Conservation (phyloP, 2,329 filamentous ascomycete genomes). For the Diaporthe sp. region DNA sequence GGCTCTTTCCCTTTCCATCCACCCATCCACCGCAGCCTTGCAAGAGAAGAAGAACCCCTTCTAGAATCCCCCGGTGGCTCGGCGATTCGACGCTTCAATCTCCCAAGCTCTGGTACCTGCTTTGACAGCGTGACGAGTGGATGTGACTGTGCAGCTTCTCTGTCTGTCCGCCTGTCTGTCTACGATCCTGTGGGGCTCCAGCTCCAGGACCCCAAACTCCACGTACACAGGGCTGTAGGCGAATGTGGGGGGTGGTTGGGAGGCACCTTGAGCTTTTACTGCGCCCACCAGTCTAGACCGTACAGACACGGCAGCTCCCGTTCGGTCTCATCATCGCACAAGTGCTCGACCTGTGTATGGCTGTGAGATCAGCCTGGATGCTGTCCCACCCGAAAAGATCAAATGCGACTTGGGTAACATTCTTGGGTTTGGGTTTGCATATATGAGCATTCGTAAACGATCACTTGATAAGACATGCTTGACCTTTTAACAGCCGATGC, state of each 20-base stretch:
- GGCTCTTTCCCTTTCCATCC: not conserved
- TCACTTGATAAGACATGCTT: not conserved
- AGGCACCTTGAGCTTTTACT: not conserved
- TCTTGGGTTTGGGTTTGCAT: not conserved
- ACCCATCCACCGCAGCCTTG: not conserved
- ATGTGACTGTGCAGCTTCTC: not conserved
- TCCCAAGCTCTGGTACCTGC: slow-evolving; percentile 6
- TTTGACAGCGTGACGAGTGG: slow-evolving; percentile 1
- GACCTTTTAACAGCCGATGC: not conserved
- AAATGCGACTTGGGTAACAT: not conserved
- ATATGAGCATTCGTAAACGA: not conserved
- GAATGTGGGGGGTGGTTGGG: slow-evolving; percentile 17
- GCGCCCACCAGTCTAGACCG: not conserved
- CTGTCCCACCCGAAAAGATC: not conserved
- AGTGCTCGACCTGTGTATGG: too few species aligned
- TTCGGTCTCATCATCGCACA: too few species aligned
- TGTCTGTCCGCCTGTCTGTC: not conserved
- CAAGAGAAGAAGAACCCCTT: not conserved
- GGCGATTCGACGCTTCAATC: not conserved
- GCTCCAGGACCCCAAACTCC: not conserved
- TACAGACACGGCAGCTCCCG: not conserved
- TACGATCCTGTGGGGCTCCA: not conserved
- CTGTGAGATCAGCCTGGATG: not conserved
- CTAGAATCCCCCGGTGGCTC: not conserved
- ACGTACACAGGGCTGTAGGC: not conserved